Evolutionary conservation across 2,329 filamentous ascomycete species (phyloP), one percentile per base, ranked within the genome.

Genomic region (Trichoderma sp.): DNA sequence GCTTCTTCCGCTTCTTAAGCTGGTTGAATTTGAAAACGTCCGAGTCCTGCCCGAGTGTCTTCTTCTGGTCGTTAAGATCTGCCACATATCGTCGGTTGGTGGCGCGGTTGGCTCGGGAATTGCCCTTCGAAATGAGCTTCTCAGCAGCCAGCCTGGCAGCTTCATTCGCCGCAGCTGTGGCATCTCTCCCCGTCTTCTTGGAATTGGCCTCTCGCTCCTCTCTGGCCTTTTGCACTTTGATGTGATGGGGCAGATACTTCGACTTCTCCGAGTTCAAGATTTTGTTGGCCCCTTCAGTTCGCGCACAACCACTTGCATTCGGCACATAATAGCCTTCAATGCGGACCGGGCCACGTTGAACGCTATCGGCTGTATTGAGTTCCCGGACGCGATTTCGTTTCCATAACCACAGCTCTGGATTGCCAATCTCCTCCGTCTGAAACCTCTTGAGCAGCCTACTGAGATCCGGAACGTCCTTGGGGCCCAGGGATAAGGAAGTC

Each of bases 1-100:
- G 94, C 85, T 99, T 99, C 89, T 98, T 99, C 71, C 96, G 92
- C 83, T 98, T 99, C 87, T 98, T 97, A 70, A 99, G 89, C 83
- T 98, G 96, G 81, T 99, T 99, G 87, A 99, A 99, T 70, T 95
- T 92, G 76, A 99, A 88, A 35, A 96, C 93, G 75, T 97, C 95
- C 67, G 94, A 93, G 73, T 97, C 94, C 72, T 89, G 88, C 65
- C 91, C 91, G 24, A 93, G 86, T 14, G 90, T 91, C 81, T 93
- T 93, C 83, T 97, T 97, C 79, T 97, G 94, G 57, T 96, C 93
- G 78, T 97, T 97, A 74, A 99, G 91, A 76, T 98, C 96, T 67
- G 96, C 96, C 72, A 97, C 92, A 71, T 96, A 91, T 59, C 96
- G 93, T 70, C 96, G 93, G 78, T 98, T 97, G 79, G 97, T 97